Evolutionary conservation across 2,329 filamentous ascomycete genomes (phyloP), one percentile per base, ranked within the genome.

Genomic region (Botrytis medusae): DNA sequence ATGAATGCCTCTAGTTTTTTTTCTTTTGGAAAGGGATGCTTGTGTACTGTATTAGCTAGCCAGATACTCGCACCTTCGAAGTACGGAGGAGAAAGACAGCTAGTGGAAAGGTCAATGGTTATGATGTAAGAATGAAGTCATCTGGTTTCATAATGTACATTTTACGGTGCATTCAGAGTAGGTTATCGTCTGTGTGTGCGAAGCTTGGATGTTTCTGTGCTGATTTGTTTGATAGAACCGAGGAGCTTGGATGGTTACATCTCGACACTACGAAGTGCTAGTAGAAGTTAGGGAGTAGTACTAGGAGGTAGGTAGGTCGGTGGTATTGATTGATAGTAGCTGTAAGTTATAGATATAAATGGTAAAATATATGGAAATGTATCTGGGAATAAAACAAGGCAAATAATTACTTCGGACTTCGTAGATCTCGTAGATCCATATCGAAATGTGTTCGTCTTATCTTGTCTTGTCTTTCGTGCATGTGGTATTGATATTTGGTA

Each of bases 51-150:
- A 25, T 25, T 22, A 10, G 5, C 44, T 8, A 20, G 44, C 22
- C 20, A 10, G 46, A 22, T 37, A 37, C 37, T 1, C 37, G 7
- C 37, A 9, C 37, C 34, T 37, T 6, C 4, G 34, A 1, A 37
- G 37, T 4, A 25, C 46, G 20, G 9, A 34, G 57, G 18, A 34
- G 57, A 34, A 34, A 29, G 18, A 60, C 10, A 22, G 3, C 22
- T 34, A 34, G 29, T 22, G 5, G 32, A 18, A 60, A 60, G 32
- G 29, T 51, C 48, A 14, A 6, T 22, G 32, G 10, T 22, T 61
- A 61, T 61, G 59, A 61, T 61, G 59, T 61, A 37, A 61, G 59
- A 37, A 25, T 61, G 59, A 61, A 61, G 59, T 61, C 59, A 37
- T 61, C 37, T 34, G 32, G 34, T 60, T 60, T 60, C 59, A 37